phyloP scores from a whole-genome alignment of 768 basidiomycete genomes.

The Pleurotus pulmonarius region DNA sequence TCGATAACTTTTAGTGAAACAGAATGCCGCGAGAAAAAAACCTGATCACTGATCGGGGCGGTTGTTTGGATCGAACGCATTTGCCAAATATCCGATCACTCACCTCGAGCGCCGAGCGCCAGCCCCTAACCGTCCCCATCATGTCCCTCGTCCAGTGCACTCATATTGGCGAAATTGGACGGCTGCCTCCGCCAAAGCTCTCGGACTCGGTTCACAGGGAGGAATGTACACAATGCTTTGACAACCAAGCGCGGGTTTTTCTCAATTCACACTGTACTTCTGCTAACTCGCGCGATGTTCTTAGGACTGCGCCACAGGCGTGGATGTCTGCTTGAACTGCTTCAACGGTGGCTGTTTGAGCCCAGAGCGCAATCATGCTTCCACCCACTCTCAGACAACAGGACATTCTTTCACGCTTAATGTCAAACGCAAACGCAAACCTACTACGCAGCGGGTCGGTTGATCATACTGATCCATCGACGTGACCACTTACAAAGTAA shows the following conservation, averaged over 20 bases:
- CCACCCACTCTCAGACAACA: conserved; percentile 65
- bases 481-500: neutral
- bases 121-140: conserved; percentile 7
- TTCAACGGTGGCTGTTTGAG: conserved; percentile 91
- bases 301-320: conserved; percentile 69
- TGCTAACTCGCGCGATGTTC: too few relatives aligned
- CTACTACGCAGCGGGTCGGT: conserved; percentile 62
- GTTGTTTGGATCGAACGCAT: too few relatives aligned
- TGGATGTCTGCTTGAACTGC: conserved; percentile 88
- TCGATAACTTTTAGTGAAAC: too few relatives aligned
- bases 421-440: conserved; percentile 69
- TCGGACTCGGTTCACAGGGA: conserved; percentile 81
- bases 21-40: too few relatives aligned
- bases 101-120: neutral
- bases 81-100: too few relatives aligned
- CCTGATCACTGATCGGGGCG: too few relatives aligned
- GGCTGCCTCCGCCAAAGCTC: conserved; percentile 52
- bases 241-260: too few relatives aligned
- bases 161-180: conserved; percentile 48
- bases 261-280: too few relatives aligned
- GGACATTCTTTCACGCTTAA: conserved; percentile 80
- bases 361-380: conserved; percentile 64
- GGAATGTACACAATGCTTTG: conserved; percentile 98
- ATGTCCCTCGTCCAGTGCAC: conserved; percentile 37
- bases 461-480: neutral